Base-by-base conservation (phyloP, 1,284 basidiomycete species). In the Malassezia caprae region DNA sequence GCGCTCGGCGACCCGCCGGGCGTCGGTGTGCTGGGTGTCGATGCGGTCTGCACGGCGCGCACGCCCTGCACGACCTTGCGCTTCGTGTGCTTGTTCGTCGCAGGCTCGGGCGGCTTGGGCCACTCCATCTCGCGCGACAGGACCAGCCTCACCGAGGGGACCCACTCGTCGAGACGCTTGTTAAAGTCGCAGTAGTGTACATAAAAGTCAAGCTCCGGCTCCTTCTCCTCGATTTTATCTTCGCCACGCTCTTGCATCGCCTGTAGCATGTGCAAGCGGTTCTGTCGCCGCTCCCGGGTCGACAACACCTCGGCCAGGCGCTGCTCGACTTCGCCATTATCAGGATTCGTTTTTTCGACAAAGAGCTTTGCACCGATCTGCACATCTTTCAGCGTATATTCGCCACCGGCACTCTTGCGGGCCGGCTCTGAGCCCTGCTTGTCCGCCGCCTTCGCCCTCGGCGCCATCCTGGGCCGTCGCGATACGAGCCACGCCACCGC, bases 151-250 rank as follows among this genome's bases (percentile, higher is more conserved):
- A 86, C 85, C 15, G 87, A 88, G 24, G 84, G 79, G n/a, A 99
- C 86, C 94, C 94, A 99, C 63, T 96, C 94, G 76, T 99, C 94
- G 48, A 98, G 80, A 68, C 94, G 90, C 77, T 65, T 63, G 56
- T 69, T 66, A 55, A 67, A 65, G 44, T 67, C 68, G 54, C 59
- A 60, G 47, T 64, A 65, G 51, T 67, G 65, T 12, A 67, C 62
- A 34, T 68, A 65, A 53, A 62, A 63, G 41, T 67, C 67, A 15
- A 62, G 48, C 42, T 42, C 96, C 94, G 80, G 96, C 41, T 37
- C 51, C 54, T 64, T 65, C 35, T 68, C 62, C 51, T 68, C 64
- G 24, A 65, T 31, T 43, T 60, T 61, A 37, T 54, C 53, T 12
- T 53, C 58, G n/a, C 56, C 47, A 19, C 60, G 58, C 8, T 58